Percentiles rank a stretch among this genome's conserved stretches.
These are phyloP conservation scores for Ustilago trichophora DNA, from an alignment of 1,284 basidiomycete species.

Conservation along the genomic window DNA sequence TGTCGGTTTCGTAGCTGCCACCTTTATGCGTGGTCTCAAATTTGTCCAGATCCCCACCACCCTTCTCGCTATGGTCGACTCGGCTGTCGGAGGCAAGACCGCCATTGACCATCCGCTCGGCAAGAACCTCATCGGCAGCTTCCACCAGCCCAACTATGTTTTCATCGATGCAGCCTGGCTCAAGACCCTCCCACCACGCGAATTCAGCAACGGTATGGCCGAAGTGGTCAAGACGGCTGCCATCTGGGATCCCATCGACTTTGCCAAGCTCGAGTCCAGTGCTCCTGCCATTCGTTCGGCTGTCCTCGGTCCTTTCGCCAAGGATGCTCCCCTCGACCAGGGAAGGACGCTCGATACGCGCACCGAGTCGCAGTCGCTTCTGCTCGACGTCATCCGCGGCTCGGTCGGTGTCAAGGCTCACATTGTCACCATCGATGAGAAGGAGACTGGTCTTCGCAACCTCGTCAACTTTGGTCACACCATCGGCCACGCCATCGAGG, in stretches of 20 bases:
- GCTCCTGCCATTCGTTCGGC: constrained; percentile 62
- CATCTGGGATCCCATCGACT: constrained; percentile 65
- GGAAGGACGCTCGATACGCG: constrained; percentile 60
- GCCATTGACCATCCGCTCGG: constrained; percentile 96
- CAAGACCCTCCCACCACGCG: constrained; percentile 87
- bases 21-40: constrained; percentile 79
- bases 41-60: constrained; percentile 97
- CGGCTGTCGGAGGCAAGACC: constrained; percentile 95
- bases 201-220: constrained; percentile 98
- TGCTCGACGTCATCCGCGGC: constrained; percentile 66
- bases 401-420: constrained; percentile 65
- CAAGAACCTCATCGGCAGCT: constrained; percentile 97
- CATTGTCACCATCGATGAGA: constrained; percentile 66
- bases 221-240: constrained; percentile 80
- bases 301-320: constrained; percentile 55
- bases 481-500: constrained; percentile 66
- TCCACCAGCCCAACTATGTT: constrained; percentile 97
- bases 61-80: constrained; percentile 97
- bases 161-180: constrained; percentile 98
- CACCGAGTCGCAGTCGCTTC: constrained; percentile 58
- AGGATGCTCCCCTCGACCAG: constrained; percentile 38
- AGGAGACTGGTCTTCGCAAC: constrained; percentile 65
- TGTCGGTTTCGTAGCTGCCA: constrained; percentile 94
- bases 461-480: constrained; percentile 67
- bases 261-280: constrained; percentile 63